Evolutionary conservation across 345 rosid genomes (phyloP).

Genomic region (Acer campestre): DNA sequence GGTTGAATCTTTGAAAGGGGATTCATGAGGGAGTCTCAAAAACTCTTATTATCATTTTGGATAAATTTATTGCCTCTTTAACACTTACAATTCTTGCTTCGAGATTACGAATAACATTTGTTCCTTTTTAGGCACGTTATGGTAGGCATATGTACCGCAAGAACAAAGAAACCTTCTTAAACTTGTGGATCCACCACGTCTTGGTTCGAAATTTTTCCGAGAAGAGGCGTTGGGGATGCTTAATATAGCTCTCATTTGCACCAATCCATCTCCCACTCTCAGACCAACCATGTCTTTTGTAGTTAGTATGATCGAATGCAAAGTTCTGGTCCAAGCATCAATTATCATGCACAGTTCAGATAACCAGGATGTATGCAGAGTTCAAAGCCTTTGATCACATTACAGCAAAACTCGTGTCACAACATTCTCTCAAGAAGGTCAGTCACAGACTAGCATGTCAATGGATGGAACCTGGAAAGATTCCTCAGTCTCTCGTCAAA

Average conservation of each 20-base stretch:
- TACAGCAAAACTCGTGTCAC: conserved; percentile 62
- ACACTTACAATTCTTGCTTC: not conserved
- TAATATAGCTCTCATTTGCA: conserved; percentile 75
- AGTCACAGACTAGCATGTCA: conserved; percentile 43
- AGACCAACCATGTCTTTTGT: conserved; percentile 92
- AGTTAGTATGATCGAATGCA: conserved; percentile 81
- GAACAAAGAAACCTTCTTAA: conserved; percentile 86
- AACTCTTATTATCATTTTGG: too few relatives aligned
- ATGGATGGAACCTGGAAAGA: conserved; percentile 72
- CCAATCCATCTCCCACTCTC: conserved; percentile 86
- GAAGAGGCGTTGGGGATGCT: conserved; percentile 72
- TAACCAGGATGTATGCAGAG: conserved; percentile 58
- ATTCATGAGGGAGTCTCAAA: too few relatives aligned
- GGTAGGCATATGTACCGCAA: conserved; percentile 85
- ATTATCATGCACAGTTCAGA: conserved; percentile 56
- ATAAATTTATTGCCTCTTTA: too few relatives aligned
- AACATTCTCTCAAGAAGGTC: conserved; percentile 41
- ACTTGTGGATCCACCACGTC: conserved; percentile 73
- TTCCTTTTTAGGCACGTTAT: not conserved
- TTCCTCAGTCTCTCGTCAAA: conserved; percentile 46
- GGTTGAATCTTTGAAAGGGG: not conserved
- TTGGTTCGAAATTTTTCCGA: conserved; percentile 56
- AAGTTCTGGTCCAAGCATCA: conserved; percentile 67
- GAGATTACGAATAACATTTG: not conserved
- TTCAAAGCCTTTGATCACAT: conserved; percentile 81